These are phyloP conservation scores for Aspergillus alliaceus DNA, from an alignment of 2,329 filamentous ascomycete species.

Conservation along the genomic window DNA sequence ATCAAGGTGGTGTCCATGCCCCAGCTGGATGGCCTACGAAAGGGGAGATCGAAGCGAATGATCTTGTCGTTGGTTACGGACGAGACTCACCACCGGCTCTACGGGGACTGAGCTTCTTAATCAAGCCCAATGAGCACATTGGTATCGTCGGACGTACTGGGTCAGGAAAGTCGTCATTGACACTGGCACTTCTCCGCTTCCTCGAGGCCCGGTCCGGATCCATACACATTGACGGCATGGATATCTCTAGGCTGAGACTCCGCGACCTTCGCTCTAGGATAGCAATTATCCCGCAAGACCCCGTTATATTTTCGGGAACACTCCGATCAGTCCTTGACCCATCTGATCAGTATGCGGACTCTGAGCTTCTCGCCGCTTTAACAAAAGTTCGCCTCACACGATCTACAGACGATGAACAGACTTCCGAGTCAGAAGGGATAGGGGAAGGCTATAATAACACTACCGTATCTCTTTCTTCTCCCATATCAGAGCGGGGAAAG, in stretches of 20 bases:
- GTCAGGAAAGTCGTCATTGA: constrained; percentile 74
- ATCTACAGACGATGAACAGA: constrained; percentile 6
- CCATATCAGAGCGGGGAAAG: constrained; percentile 69
- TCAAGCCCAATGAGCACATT: constrained; percentile 67
- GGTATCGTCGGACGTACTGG: constrained; percentile 79
- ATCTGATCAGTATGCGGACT: constrained; percentile 67
- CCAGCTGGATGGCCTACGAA: constrained; percentile 74
- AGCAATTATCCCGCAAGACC: constrained; percentile 79
- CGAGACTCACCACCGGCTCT: constrained; percentile 68
- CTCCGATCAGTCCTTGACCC: constrained; percentile 74
- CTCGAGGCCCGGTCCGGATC: constrained; percentile 66
- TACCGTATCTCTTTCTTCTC: constrained; percentile 30
- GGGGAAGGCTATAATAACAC: neutral
- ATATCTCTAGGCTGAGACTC: constrained; percentile 70
- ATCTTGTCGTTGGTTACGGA: constrained; percentile 71
- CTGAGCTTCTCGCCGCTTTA: constrained; percentile 67
- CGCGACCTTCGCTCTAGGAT: constrained; percentile 69
- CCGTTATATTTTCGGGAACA: constrained; percentile 76
- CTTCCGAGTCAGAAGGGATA: constrained; percentile 44
- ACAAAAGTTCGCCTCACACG: constrained; percentile 62
- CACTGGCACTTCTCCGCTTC: constrained; percentile 75
- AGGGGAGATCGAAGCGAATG: constrained; percentile 68
- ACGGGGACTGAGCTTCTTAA: constrained; percentile 66
- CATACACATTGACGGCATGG: constrained; percentile 70
- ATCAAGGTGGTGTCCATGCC: constrained; percentile 61